phyloP scores from a whole-genome alignment of 441 rosid genomes.

The Gossypium gossypioides region DNA sequence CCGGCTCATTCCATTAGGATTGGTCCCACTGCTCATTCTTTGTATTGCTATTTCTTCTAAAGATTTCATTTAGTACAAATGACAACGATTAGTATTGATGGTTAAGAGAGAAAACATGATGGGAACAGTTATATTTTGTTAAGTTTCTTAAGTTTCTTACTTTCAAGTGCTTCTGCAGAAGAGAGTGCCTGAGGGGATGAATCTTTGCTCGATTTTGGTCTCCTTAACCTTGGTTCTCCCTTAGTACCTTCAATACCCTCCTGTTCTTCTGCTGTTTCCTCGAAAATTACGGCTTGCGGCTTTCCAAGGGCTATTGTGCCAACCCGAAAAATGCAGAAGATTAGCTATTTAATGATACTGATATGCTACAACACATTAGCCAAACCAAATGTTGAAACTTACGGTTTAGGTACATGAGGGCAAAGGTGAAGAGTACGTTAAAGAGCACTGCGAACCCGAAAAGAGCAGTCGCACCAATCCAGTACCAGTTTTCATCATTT shows the following conservation, averaged over 20 bases:
- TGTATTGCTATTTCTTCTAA: conserved; percentile 45
- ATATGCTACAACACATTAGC: neutral
- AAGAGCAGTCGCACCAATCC: conserved; percentile 67
- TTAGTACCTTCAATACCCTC: conserved; percentile 16
- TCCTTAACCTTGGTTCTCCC: conserved; percentile 24
- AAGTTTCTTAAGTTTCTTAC: conserved; percentile 37
- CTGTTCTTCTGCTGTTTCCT: conserved; percentile 40
- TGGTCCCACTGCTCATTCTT: conserved; percentile 35
- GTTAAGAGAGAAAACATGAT: neutral
- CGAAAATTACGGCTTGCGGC: conserved; percentile 55
- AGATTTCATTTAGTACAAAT: neutral
- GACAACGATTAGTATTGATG: neutral
- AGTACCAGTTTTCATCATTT: conserved; percentile 53
- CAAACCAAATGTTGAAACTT: conserved; percentile 24
- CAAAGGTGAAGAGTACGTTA: conserved; percentile 55
- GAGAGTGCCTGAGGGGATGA: conserved; percentile 22
- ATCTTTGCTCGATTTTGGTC: conserved; percentile 25
- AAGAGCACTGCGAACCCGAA: conserved; percentile 50
- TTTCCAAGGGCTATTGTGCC: conserved; percentile 50
- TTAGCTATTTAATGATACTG: conserved; percentile 5
- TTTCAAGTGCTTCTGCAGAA: conserved; percentile 30
- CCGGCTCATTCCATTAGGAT: conserved; percentile 20
- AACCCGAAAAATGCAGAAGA: neutral
- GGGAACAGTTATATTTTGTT: neutral
- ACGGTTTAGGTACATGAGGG: conserved; percentile 65